Conservation (phyloP, 352 stramenopile genomes). For the Phytophthora fragariaefolia region DNA sequence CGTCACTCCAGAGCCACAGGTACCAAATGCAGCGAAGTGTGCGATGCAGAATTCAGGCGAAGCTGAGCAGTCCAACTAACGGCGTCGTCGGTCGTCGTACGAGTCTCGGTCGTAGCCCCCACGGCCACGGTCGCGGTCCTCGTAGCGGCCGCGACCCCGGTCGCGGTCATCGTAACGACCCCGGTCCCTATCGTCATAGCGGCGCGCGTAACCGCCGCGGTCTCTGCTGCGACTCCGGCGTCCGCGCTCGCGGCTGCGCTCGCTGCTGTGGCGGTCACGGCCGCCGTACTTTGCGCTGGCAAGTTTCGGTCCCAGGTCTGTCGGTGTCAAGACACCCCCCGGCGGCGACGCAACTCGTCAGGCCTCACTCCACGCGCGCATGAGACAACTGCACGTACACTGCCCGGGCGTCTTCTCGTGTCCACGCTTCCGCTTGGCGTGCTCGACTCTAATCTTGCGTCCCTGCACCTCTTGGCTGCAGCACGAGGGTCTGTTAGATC, state of each 20-base stretch:
- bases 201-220: constrained; percentile 46
- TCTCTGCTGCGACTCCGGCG: constrained; percentile 58
- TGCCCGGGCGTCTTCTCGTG: constrained; percentile 87
- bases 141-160: constrained; percentile 52
- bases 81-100: constrained; percentile 49
- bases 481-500: too few relatives aligned
- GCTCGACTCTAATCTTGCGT: constrained; percentile 76
- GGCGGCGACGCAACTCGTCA: neutral
- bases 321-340: neutral
- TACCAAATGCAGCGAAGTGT: constrained; percentile 26
- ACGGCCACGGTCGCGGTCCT: constrained; percentile 63
- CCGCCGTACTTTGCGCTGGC: constrained; percentile 80
- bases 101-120: constrained; percentile 51
- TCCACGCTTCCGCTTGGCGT: constrained; percentile 80
- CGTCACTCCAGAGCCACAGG: constrained; percentile 23
- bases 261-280: constrained; percentile 45
- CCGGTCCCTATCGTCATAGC: constrained; percentile 56
- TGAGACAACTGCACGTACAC: constrained; percentile 51
- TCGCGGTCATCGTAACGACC: constrained; percentile 56
- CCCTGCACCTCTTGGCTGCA: constrained; percentile 79
- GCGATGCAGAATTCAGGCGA: constrained; percentile 4
- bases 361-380: neutral
- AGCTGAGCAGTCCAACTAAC: constrained; percentile 27
- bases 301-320: constrained; percentile 76
- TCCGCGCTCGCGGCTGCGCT: constrained; percentile 54